phyloP scores from a whole-genome alignment of 2,329 filamentous ascomycete genomes.

The Lasiodiplodia gonubiensis region DNA sequence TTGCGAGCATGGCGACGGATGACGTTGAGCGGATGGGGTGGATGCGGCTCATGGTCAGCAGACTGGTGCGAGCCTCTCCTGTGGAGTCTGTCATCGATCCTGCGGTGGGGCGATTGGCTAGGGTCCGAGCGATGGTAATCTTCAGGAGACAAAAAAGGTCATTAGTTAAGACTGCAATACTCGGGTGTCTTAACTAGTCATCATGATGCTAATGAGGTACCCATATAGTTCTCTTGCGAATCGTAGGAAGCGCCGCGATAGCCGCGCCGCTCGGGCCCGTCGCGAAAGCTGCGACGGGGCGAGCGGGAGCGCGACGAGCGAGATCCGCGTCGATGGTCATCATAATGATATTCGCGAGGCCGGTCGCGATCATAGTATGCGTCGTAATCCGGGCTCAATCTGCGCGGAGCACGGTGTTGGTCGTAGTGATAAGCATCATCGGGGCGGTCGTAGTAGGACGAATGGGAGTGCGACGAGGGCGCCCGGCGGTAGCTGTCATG shows the following conservation, averaged over 20 bases:
- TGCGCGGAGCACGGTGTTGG: constrained; percentile 7
- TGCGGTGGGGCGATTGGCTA: constrained; percentile 25
- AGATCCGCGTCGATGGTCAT: constrained; percentile 7
- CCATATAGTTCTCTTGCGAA: constrained; percentile 26
- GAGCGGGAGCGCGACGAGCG: constrained; percentile 26
- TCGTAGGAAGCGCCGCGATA: constrained; percentile 26
- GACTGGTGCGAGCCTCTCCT: constrained; percentile 26
- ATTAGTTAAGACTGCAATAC: constrained; percentile 26
- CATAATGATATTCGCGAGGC: constrained; percentile 13
- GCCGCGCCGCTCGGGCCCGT: constrained; percentile 6
- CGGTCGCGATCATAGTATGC: constrained; percentile 23
- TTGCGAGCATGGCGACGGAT: constrained; percentile 6
- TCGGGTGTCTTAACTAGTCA: constrained; percentile 26
- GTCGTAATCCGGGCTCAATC: constrained; percentile 11
- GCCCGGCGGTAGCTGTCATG: constrained; percentile 17
- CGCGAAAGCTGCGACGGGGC: constrained; percentile 19
- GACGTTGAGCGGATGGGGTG: background rate
- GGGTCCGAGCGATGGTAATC: constrained; percentile 26
- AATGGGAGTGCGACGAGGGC: constrained; percentile 17
- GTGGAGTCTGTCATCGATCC: constrained; percentile 12
- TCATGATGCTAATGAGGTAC: constrained; percentile 29
- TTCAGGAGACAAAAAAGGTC: constrained; percentile 25
- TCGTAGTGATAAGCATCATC: constrained; percentile 11
- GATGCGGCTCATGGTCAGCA: constrained; percentile 2
- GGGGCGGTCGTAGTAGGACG: constrained; percentile 15